Percentiles rank a stretch among this genome's conserved stretches.
Evolutionary conservation across 164 flowering plant species (phyloP).

Genomic region (Taxillus chinensis): DNA sequence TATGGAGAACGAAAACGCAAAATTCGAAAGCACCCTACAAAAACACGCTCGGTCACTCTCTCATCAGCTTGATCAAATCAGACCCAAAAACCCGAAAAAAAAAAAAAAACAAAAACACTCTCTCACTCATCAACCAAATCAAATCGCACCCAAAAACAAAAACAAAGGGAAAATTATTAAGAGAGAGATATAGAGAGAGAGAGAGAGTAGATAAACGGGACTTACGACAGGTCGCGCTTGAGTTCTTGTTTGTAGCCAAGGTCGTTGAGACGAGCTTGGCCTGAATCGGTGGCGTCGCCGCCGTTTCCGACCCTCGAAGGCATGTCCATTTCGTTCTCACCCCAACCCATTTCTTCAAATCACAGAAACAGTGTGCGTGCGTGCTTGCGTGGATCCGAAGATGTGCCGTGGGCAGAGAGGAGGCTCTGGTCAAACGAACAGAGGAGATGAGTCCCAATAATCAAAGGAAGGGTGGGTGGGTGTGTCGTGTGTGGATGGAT

Average conservation of each 20-base stretch:
- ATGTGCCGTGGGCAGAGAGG: too few species aligned
- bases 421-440: too few species aligned
- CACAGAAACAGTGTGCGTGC: too few species aligned
- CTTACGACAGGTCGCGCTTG: slow-evolving; percentile 89
- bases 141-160: background rate
- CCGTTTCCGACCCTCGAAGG: slow-evolving; percentile 23
- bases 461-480: too few species aligned
- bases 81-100: slow-evolving; percentile 2
- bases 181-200: background rate
- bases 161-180: background rate
- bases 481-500: too few species aligned
- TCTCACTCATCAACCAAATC: background rate
- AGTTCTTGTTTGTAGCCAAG: slow-evolving; percentile 94
- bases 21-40: slow-evolving; percentile 56
- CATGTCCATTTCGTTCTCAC: slow-evolving; percentile 10
- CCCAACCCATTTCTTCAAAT: slow-evolving; percentile 18
- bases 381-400: too few species aligned
- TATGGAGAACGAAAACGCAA: slow-evolving; percentile 63
- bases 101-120: slow-evolving; percentile 1
- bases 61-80: background rate
- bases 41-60: background rate
- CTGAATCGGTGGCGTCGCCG: slow-evolving; percentile 36
- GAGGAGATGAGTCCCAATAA: too few species aligned
- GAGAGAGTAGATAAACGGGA: background rate
- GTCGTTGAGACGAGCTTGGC: slow-evolving; percentile 56